phyloP scores from a whole-genome alignment of 768 basidiomycete species.

The Pleurotus citrinopileatus region DNA sequence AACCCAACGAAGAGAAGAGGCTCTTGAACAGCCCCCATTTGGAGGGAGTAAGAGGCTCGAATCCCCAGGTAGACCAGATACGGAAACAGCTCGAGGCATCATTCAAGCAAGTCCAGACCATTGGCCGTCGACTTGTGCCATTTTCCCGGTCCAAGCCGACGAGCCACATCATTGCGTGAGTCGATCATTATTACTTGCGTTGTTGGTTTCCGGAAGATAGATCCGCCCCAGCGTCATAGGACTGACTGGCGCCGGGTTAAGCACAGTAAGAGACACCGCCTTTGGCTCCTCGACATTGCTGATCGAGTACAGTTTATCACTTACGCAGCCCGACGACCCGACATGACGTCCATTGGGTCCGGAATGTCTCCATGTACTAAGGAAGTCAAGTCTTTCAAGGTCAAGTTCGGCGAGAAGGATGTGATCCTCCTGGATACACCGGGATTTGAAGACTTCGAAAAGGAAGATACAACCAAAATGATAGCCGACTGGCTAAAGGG shows the following conservation, averaged over 20 bases:
- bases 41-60: too few species aligned
- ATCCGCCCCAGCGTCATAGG: neutral
- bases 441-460: conserved; percentile 33
- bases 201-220: too few species aligned
- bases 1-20: neutral
- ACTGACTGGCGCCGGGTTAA: conserved; percentile 20
- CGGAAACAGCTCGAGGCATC: too few species aligned
- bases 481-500: conserved; percentile 30
- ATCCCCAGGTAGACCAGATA: too few species aligned
- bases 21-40: too few species aligned
- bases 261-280: conserved; percentile 17
- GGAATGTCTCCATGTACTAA: conserved; percentile 28
- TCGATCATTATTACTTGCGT: too few species aligned
- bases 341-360: conserved; percentile 15
- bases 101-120: too few species aligned
- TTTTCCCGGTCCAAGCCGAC: too few species aligned
- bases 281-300: neutral
- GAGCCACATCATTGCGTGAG: too few species aligned
- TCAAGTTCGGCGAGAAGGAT: conserved; percentile 16
- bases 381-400: conserved; percentile 26
- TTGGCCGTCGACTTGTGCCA: too few species aligned
- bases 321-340: conserved; percentile 12
- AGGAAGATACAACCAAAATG: conserved; percentile 31
- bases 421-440: conserved; percentile 38
- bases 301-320: conserved; percentile 23